Evolutionary conservation across 225 moss, liverwort and hornwort species (phyloP).

Genomic region (Sphagnum contortum): DNA sequence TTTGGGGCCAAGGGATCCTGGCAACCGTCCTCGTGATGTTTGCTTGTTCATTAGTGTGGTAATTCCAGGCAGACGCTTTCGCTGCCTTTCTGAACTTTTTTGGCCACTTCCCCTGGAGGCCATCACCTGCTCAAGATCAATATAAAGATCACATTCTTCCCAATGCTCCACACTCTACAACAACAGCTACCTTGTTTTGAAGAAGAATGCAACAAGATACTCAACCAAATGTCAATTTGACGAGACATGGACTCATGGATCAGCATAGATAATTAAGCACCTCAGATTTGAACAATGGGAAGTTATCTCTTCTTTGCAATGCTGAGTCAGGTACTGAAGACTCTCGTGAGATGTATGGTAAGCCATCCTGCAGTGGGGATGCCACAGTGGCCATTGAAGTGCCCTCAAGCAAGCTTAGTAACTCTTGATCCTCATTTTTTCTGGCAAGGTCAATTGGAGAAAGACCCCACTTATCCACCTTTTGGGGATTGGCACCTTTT

Average conservation of each 20-base stretch:
- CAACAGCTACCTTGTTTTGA: no score
- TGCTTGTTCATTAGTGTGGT: constrained; percentile 43
- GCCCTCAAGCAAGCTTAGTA: constrained; percentile 1
- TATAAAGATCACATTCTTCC: no score
- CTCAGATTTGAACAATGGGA: no score
- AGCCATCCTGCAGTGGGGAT: no score
- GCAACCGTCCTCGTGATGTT: constrained; percentile 24
- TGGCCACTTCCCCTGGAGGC: constrained; percentile 22
- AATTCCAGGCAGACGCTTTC: constrained; percentile 12
- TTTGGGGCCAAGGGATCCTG: constrained; percentile 19
- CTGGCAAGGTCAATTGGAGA: constrained; percentile 59
- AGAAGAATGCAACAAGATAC: constrained; percentile 14
- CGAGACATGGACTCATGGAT: background rate
- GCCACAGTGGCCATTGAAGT: no score
- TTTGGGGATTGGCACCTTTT: constrained; percentile 47
- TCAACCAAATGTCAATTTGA: constrained; percentile 13
- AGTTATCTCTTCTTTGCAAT: background rate
- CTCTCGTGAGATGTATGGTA: no score
- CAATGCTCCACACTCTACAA: no score
- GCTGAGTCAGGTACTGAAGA: background rate
- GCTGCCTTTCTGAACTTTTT: constrained; percentile 1
- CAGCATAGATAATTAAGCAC: background rate
- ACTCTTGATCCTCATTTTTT: constrained; percentile 27
- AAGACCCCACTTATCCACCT: constrained; percentile 26
- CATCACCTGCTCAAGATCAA: background rate